Percentiles rank a stretch among this genome's conserved stretches.
Evolutionary conservation across 768 basidiomycete genomes (phyloP).

Genomic region (Suillus tomentosus): DNA sequence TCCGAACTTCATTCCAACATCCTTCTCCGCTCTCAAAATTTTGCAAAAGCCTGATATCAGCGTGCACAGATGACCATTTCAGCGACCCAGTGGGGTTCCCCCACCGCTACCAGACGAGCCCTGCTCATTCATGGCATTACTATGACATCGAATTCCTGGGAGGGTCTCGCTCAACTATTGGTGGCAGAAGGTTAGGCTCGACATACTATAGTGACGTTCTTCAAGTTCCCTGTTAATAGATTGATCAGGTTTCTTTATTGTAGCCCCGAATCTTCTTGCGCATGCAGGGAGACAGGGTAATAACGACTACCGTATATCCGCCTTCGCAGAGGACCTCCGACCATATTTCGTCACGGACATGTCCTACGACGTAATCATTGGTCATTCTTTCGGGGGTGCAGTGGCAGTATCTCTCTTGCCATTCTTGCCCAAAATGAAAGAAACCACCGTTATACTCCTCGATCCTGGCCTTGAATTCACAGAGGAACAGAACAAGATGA

Average conservation of each 20-base stretch:
- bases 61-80: constrained; percentile 3
- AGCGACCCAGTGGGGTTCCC: constrained; percentile 13
- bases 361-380: not conserved
- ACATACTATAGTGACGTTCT: not conserved
- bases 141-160: constrained; percentile 12
- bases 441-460: not conserved
- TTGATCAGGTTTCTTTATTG: constrained; percentile 12
- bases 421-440: not conserved
- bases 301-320: constrained; percentile 1
- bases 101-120: constrained; percentile 10
- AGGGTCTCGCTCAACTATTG: constrained; percentile 12
- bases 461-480: constrained; percentile 11
- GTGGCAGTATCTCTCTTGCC: not conserved
- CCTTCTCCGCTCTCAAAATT: not conserved
- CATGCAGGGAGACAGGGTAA: constrained; percentile 7
- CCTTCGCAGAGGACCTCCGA: constrained; percentile 8
- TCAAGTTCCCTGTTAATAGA: not conserved
- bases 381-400: not conserved
- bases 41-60: not conserved
- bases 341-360: constrained; percentile 8
- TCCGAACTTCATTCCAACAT: not conserved
- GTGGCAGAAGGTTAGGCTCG: constrained; percentile 11
- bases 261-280: constrained; percentile 12
- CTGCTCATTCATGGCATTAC: constrained; percentile 15
- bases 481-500: not conserved